These are phyloP conservation scores for Trematosphaeria pertusa DNA, from an alignment of 2,329 filamentous ascomycete genomes.

Conservation along the genomic window DNA sequence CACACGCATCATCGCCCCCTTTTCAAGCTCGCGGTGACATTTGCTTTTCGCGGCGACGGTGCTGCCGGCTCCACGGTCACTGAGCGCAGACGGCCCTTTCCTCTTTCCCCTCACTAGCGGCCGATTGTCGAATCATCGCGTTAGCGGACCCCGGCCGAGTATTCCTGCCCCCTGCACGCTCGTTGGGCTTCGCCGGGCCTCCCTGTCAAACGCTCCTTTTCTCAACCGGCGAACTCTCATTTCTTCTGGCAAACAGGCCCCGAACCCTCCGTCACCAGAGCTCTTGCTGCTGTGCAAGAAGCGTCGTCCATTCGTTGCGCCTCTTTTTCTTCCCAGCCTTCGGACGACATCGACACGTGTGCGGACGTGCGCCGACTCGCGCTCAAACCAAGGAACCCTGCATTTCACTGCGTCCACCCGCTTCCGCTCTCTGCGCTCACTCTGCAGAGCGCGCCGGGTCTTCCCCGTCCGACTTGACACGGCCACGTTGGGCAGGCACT, in stretches of 20 bases:
- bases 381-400: conserved; percentile 17
- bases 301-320: background rate
- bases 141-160: background rate
- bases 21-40: conserved; percentile 1
- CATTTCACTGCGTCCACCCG: conserved; percentile 6
- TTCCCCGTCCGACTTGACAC: conserved; percentile 25
- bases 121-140: background rate
- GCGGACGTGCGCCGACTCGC: conserved; percentile 13
- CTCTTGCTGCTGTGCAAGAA: background rate
- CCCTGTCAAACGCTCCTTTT: conserved; percentile 12
- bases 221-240: background rate
- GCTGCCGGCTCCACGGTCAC: background rate
- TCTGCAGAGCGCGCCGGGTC: conserved; percentile 12
- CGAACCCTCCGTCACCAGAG: conserved; percentile 1
- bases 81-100: conserved; percentile 10
- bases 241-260: too few species aligned
- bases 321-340: background rate
- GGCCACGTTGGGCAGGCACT: conserved; percentile 14
- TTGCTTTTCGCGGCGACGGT: background rate
- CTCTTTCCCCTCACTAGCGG: conserved; percentile 3
- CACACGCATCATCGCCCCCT: conserved; percentile 2
- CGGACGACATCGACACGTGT: conserved; percentile 14
- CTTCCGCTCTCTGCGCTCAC: conserved; percentile 4
- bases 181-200: background rate
- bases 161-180: conserved; percentile 2